Percentiles rank a stretch among this genome's conserved stretches.
These are phyloP conservation scores for Lipomyces starkeyi DNA, from an alignment of 805 yeast species.

Conservation along the genomic window DNA sequence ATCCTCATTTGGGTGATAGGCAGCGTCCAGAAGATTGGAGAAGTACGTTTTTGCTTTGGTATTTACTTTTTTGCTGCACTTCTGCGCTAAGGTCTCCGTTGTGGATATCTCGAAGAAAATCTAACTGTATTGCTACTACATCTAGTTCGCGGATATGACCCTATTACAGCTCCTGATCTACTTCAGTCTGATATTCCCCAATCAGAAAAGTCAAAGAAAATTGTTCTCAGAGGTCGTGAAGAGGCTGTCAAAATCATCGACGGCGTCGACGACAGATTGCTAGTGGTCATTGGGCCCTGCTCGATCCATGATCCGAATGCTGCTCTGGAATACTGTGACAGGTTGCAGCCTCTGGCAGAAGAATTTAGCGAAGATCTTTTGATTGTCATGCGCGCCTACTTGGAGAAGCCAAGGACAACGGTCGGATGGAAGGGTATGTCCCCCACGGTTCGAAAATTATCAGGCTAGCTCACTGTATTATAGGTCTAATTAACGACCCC, in stretches of 20 bases:
- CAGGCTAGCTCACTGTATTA: background rate
- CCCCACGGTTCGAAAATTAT: background rate
- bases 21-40: conserved; percentile 73
- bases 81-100: too few species aligned
- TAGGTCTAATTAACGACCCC: conserved; percentile 84
- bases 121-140: background rate
- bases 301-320: conserved; percentile 94
- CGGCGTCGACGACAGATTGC: conserved; percentile 84
- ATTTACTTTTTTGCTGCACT: background rate
- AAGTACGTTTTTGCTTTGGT: conserved; percentile 45
- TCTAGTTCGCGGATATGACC: conserved; percentile 80
- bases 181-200: conserved; percentile 85
- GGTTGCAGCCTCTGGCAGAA: conserved; percentile 63
- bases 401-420: conserved; percentile 97
- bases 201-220: conserved; percentile 61
- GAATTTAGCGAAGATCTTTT: conserved; percentile 74
- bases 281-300: conserved; percentile 95
- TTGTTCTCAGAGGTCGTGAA: conserved; percentile 76
- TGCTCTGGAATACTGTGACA: conserved; percentile 84
- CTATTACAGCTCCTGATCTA: conserved; percentile 92
- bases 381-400: conserved; percentile 95
- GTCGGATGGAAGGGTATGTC: conserved; percentile 95
- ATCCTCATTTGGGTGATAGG: conserved; percentile 85
- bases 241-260: conserved; percentile 72
- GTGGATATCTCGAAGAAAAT: background rate